Percentiles rank a stretch among this genome's conserved stretches.
Conservation (phyloP, 495 filamentous ascomycete species). For the Barbatosphaeria neglecta region DNA sequence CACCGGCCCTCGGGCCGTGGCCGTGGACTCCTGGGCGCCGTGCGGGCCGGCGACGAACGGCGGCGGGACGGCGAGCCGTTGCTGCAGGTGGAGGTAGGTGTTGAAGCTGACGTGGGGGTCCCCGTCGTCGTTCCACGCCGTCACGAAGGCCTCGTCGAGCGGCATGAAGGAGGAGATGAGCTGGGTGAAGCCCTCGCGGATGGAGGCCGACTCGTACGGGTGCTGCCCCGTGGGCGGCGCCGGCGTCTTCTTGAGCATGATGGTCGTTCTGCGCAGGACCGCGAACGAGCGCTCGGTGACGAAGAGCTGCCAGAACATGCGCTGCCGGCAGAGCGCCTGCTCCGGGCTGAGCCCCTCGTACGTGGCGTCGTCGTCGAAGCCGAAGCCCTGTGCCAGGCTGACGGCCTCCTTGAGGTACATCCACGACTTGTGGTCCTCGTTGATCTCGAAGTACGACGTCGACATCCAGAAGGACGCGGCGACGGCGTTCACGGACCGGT, state of each 20-base stretch:
- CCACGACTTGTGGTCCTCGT: conserved; percentile 33
- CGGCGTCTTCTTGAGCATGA: conserved; percentile 39
- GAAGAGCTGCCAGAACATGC: conserved; percentile 55
- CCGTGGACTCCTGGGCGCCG: conserved; percentile 4
- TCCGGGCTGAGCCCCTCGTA: conserved; percentile 31
- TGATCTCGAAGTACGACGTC: conserved; percentile 23
- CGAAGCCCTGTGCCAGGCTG: conserved; percentile 46
- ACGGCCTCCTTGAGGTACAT: conserved; percentile 53
- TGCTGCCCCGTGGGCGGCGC: conserved; percentile 30
- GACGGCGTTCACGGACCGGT: conserved; percentile 16
- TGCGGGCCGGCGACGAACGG: conserved; percentile 21
- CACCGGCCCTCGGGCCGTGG: background rate
- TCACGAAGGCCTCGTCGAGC: conserved; percentile 22
- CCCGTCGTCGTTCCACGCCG: conserved; percentile 21
- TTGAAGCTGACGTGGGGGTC: conserved; percentile 17
- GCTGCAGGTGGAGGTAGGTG: conserved; percentile 34
- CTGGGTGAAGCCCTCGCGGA: conserved; percentile 41
- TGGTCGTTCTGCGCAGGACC: conserved; percentile 42
- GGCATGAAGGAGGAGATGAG: conserved; percentile 37
- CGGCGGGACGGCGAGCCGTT: conserved; percentile 23
- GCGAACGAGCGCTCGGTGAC: conserved; percentile 41
- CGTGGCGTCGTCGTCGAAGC: conserved; percentile 44
- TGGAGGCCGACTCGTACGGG: conserved; percentile 35
- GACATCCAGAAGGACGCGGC: conserved; percentile 23
- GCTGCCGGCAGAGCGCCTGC: conserved; percentile 40